Evolutionary conservation across 306 rosid species (phyloP).

Genomic region (Casuarina equisetifolia): DNA sequence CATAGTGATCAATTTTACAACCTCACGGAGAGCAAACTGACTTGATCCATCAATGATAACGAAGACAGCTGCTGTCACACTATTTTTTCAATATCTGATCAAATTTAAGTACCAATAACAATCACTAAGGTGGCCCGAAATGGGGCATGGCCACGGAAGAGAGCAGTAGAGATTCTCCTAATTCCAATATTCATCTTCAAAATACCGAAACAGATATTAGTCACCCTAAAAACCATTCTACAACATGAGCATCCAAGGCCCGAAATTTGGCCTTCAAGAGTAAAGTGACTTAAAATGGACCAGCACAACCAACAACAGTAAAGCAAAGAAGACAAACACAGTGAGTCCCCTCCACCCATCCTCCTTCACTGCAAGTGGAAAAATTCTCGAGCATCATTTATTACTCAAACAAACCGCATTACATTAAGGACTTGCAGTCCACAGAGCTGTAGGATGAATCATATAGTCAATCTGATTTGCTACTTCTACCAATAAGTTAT

Average conservation of each 20-base stretch:
- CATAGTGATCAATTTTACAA: background rate
- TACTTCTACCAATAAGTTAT: background rate
- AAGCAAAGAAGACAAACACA: background rate
- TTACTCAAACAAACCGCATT: background rate
- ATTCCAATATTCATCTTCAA: background rate
- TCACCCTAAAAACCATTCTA: constrained; percentile 1
- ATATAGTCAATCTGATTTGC: background rate
- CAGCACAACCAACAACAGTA: background rate
- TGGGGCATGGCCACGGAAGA: background rate
- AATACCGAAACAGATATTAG: background rate
- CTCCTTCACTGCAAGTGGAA: background rate
- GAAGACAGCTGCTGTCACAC: background rate
- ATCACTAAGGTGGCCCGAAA: background rate
- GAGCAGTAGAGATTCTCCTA: background rate
- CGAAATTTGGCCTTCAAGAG: background rate
- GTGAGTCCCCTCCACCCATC: background rate
- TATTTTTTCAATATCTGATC: background rate
- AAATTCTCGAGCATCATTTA: background rate
- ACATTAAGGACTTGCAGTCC: background rate
- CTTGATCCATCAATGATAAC: background rate
- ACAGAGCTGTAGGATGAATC: background rate
- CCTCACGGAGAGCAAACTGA: background rate
- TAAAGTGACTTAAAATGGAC: background rate
- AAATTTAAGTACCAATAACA: background rate
- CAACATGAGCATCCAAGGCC: background rate